Conservation (phyloP, 176 grass and related monocot species). For the Leersia perrieri region DNA sequence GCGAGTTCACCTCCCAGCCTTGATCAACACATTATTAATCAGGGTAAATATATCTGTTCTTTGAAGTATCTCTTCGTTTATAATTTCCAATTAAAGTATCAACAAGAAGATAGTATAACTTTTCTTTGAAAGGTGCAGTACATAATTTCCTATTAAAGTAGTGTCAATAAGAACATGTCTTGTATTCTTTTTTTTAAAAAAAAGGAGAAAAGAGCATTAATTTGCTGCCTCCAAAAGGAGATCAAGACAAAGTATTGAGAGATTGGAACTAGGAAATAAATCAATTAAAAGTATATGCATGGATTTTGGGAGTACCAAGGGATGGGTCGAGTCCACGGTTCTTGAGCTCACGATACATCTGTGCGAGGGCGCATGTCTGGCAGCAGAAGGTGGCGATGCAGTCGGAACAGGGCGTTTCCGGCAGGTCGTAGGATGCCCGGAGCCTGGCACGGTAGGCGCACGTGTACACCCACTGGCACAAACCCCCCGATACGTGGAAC, state of each 20-base stretch:
- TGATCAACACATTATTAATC: not conserved
- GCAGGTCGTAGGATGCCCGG: conserved; percentile 43
- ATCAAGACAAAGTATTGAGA: no score
- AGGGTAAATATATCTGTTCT: no score
- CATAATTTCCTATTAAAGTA: no score
- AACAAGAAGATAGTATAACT: not conserved
- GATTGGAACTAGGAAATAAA: no score
- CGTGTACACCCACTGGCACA: conserved; percentile 10
- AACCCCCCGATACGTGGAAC: not conserved
- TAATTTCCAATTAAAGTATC: not conserved
- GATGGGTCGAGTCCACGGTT: conserved; percentile 46
- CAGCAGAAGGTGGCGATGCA: conserved; percentile 53
- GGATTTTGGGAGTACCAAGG: conserved; percentile 47
- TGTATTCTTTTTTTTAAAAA: no score
- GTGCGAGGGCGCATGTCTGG: conserved; percentile 46
- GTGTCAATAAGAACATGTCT: no score
- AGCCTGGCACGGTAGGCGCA: conserved; percentile 54
- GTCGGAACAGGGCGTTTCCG: conserved; percentile 36
- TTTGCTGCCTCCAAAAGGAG: no score
- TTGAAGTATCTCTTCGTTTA: no score
- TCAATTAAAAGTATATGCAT: no score
- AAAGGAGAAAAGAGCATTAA: no score
- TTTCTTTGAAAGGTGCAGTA: no score
- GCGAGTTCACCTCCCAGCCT: not conserved
- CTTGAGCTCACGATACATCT: conserved; percentile 57